Base-by-base conservation (phyloP, 2,329 filamentous ascomycete species). In the Alternaria burnsii region DNA sequence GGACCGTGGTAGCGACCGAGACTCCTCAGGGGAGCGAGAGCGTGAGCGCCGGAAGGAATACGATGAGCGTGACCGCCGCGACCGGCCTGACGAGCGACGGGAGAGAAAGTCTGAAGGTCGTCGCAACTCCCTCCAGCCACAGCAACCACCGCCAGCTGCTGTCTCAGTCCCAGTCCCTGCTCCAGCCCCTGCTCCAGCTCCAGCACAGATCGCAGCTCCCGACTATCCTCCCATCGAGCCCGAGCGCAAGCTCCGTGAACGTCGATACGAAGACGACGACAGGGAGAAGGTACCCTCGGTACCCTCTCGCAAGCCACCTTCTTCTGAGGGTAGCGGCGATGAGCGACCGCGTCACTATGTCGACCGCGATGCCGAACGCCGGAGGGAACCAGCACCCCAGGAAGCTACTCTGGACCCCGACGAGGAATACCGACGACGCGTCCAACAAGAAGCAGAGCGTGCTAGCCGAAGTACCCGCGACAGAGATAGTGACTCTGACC, bases 391-490 rank as follows among this genome's bases (percentile, higher is more conserved):
- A 30, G 67, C 64, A 32, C 65, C 71, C 5, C 69, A 73, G 43
- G 71, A 75, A 9, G 58, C 73, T 14, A 64, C 72, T 20, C 51
- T 82, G 3, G 82, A 84, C 55, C 79, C 83, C 5, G 82, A 85
- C 41, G 82, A 84, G 63, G 83, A 85, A 36, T 85, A 84, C 63
- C 80, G 82, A 43, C 81, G 82, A 30, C 79, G 82, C 9, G 76
- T 83, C 16, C 80, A 81, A 59, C 76, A 79, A 56, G 82, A 83
- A 66, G 73, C 81, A 5, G 80, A 81, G 24, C 76, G 76, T 36
- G 74, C 69, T 55, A 68, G 71, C 26, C 73, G 71, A 26, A 67
- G 69, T 38, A 64, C 61, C 16, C 67, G 64, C 6, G 69, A 71
- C n/a, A 70, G 71, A 14, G 73, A 78, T 11, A 71, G 69, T 28